These are phyloP conservation scores for Colletotrichum spinosum DNA, from an alignment of 2,329 filamentous ascomycete genomes.

Conservation along the genomic window DNA sequence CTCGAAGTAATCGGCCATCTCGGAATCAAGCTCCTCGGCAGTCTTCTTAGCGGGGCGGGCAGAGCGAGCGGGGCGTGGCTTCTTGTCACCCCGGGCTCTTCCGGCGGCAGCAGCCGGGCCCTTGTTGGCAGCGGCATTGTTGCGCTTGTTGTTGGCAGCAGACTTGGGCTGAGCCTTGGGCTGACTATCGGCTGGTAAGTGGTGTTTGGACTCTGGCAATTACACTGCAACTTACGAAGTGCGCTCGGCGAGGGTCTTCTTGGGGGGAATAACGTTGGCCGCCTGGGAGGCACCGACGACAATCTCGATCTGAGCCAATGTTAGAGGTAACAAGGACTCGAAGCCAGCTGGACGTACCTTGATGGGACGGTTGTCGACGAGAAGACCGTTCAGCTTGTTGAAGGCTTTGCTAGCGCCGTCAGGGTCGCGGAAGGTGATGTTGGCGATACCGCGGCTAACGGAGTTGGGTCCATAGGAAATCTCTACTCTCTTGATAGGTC, in stretches of 20 bases:
- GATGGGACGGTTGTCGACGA: constrained; percentile 90
- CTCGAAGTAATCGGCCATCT: constrained; percentile 97
- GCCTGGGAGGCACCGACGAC: constrained; percentile 82
- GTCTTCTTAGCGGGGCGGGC: constrained; percentile 85
- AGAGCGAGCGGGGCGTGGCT: constrained; percentile 66
- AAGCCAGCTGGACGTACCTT: constrained; percentile 70
- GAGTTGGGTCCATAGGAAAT: constrained; percentile 94
- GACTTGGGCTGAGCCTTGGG: constrained; percentile 84
- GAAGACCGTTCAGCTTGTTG: constrained; percentile 84
- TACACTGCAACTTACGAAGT: constrained; percentile 68
- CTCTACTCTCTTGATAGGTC: constrained; percentile 89
- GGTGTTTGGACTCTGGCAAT: constrained; percentile 14
- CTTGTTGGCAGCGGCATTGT: constrained; percentile 54
- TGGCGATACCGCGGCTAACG: constrained; percentile 90
- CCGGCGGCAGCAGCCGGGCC: constrained; percentile 50
- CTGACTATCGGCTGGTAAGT: constrained; percentile 55
- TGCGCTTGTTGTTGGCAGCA: constrained; percentile 79
- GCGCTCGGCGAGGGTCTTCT: constrained; percentile 84
- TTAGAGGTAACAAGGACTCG: constrained; percentile 38
- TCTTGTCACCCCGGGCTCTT: constrained; percentile 61
- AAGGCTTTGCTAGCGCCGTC: constrained; percentile 89
- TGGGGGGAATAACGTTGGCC: constrained; percentile 72
- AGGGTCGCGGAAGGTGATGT: constrained; percentile 84
- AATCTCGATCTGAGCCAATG: constrained; percentile 79
- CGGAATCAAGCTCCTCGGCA: constrained; percentile 92